phyloP scores from a whole-genome alignment of 441 rosid species.

The Geranium incanum region DNA sequence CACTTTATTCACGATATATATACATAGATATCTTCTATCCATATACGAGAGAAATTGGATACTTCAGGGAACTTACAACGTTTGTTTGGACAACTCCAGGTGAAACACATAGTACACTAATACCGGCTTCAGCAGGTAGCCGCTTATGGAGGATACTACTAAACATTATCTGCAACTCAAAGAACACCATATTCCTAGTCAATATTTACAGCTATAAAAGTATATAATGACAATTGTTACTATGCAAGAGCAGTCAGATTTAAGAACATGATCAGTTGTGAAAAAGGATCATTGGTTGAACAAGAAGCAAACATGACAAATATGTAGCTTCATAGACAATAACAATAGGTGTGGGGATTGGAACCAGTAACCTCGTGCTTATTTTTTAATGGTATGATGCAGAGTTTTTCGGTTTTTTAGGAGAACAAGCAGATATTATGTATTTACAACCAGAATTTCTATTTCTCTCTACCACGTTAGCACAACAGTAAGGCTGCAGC shows the following conservation, averaged over 20 bases:
- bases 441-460: too few species aligned
- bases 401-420: too few species aligned
- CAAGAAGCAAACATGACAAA: neutral
- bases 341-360: too few species aligned
- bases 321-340: neutral
- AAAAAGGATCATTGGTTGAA: neutral
- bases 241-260: constrained; percentile 3
- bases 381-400: too few species aligned
- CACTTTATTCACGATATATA: neutral
- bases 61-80: constrained; percentile 59
- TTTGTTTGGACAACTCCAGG: constrained; percentile 90
- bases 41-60: constrained; percentile 15
- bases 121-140: constrained; percentile 87
- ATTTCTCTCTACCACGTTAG: too few species aligned
- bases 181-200: constrained; percentile 16
- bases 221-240: neutral
- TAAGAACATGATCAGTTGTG: constrained; percentile 2
- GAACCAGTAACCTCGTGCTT: too few species aligned
- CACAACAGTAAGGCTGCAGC: too few species aligned
- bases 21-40: constrained; percentile 4
- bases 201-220: constrained; percentile 2
- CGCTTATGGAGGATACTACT: constrained; percentile 75
- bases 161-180: constrained; percentile 76
- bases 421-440: too few species aligned
- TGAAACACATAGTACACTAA: constrained; percentile 69